Conservation (phyloP, 371 early-diverging fungal genomes). For the Amoeboaphelidium protococcarum region DNA sequence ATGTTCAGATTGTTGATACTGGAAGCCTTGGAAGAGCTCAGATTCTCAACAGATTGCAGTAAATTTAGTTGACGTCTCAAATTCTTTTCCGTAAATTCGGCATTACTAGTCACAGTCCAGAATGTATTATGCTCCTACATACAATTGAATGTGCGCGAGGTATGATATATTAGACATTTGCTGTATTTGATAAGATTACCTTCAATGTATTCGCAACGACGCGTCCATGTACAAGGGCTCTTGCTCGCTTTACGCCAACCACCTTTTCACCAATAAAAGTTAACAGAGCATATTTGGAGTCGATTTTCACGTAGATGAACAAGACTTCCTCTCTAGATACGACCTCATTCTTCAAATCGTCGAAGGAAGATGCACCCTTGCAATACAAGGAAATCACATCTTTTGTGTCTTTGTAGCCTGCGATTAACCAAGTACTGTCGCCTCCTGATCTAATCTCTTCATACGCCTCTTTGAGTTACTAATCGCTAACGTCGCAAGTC, state of each 20-base stretch:
- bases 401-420: slow-evolving; percentile 36
- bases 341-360: slow-evolving; percentile 22
- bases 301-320: slow-evolving; percentile 30
- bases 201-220: slow-evolving; percentile 27
- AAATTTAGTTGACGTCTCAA: too few species aligned
- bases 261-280: slow-evolving; percentile 36
- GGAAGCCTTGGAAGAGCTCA: too few species aligned
- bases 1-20: too few species aligned
- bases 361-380: slow-evolving; percentile 26
- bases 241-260: slow-evolving; percentile 25
- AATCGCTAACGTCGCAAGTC: slow-evolving; percentile 40
- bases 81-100: too few species aligned
- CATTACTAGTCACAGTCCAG: too few species aligned
- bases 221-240: slow-evolving; percentile 38
- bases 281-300: slow-evolving; percentile 28
- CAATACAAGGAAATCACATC: slow-evolving; percentile 33
- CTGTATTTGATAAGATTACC: too few species aligned
- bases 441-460: slow-evolving; percentile 23
- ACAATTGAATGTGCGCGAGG: too few species aligned
- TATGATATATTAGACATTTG: too few species aligned
- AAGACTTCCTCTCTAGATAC: slow-evolving; percentile 27
- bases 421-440: slow-evolving; percentile 27
- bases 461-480: slow-evolving; percentile 28
- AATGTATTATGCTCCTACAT: too few species aligned
- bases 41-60: too few species aligned